phyloP scores from a whole-genome alignment of 2,329 filamentous ascomycete species.

The Colletotrichum incanum region DNA sequence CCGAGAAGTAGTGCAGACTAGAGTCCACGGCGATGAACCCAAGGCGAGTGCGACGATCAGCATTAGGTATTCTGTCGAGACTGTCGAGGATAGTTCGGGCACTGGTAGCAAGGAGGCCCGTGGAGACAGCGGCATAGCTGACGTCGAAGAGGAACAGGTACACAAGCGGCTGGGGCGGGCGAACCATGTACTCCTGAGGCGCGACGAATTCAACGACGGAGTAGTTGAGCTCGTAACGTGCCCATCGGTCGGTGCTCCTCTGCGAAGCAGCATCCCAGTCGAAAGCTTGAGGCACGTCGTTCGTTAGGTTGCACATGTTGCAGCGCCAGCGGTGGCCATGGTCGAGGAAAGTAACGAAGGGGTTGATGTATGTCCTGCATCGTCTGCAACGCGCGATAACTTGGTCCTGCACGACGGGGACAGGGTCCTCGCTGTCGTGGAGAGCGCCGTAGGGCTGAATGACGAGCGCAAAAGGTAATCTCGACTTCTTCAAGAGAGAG shows the following conservation, averaged over 20 bases:
- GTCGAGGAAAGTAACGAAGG: constrained; percentile 95
- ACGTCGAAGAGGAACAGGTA: constrained; percentile 97
- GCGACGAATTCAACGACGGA: constrained; percentile 98
- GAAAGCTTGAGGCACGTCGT: constrained; percentile 98
- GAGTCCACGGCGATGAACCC: constrained; percentile 97
- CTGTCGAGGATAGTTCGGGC: constrained; percentile 96
- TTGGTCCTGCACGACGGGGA: constrained; percentile 95
- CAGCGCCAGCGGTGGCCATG: constrained; percentile 98
- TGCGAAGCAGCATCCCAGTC: constrained; percentile 97
- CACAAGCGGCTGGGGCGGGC: constrained; percentile 93
- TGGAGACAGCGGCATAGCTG: constrained; percentile 90
- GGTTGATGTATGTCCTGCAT: constrained; percentile 98
- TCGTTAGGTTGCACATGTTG: constrained; percentile 99
- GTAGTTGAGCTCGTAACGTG: constrained; percentile 93
- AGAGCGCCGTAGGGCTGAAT: constrained; percentile 96
- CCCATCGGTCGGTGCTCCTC: constrained; percentile 92
- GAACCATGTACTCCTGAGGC: constrained; percentile 99
- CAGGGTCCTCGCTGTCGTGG: constrained; percentile 91
- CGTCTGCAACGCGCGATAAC: constrained; percentile 96
- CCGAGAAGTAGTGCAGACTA: constrained; percentile 94
- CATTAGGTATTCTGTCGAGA: constrained; percentile 97
- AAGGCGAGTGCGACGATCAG: constrained; percentile 90
- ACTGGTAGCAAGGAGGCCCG: constrained; percentile 90
- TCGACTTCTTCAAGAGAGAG: constrained; percentile 95
- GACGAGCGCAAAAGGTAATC: constrained; percentile 93